Conservation (phyloP, 2,329 filamentous ascomycete species). For the Chalara sp. region DNA sequence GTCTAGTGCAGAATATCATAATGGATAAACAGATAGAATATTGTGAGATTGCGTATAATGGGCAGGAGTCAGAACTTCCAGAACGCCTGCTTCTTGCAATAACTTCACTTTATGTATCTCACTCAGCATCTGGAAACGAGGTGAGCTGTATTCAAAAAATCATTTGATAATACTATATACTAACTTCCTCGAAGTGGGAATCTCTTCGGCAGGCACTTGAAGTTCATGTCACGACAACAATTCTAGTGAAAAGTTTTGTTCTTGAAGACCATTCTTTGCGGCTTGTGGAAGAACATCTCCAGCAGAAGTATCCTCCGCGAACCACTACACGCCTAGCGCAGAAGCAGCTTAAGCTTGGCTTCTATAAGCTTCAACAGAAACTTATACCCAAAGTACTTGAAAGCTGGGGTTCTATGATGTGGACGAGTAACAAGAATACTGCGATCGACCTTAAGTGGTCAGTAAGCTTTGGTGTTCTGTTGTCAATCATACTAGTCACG, state of each 20-base stretch:
- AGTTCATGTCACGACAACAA: constrained; percentile 22
- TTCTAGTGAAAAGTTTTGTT: constrained; percentile 23
- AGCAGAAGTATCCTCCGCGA: constrained; percentile 16
- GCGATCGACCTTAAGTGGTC: constrained; percentile 25
- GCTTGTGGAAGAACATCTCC: constrained; percentile 16
- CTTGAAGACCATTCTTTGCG: constrained; percentile 20
- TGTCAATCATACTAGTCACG: constrained; percentile 22
- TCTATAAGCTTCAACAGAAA: constrained; percentile 21
- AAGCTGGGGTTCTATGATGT: constrained; percentile 26
- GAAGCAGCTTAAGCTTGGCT: constrained; percentile 25
- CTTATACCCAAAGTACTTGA: constrained; percentile 22
- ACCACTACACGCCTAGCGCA: constrained; percentile 22
- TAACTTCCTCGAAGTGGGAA: constrained; percentile 13
- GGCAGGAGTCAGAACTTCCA: constrained; percentile 18
- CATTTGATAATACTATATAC: background rate
- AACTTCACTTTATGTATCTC: constrained; percentile 16
- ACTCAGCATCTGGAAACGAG: constrained; percentile 16
- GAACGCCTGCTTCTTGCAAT: constrained; percentile 18
- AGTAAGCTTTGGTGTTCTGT: constrained; percentile 23
- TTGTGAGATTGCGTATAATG: constrained; percentile 17
- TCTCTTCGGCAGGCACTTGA: constrained; percentile 23
- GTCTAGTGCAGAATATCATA: constrained; percentile 22
- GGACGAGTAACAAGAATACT: constrained; percentile 19
- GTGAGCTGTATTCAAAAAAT: constrained; percentile 8
- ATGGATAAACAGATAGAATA: constrained; percentile 17